These are phyloP conservation scores for Carallia pectinifolia DNA, from an alignment of 345 rosid species.

Conservation along the genomic window DNA sequence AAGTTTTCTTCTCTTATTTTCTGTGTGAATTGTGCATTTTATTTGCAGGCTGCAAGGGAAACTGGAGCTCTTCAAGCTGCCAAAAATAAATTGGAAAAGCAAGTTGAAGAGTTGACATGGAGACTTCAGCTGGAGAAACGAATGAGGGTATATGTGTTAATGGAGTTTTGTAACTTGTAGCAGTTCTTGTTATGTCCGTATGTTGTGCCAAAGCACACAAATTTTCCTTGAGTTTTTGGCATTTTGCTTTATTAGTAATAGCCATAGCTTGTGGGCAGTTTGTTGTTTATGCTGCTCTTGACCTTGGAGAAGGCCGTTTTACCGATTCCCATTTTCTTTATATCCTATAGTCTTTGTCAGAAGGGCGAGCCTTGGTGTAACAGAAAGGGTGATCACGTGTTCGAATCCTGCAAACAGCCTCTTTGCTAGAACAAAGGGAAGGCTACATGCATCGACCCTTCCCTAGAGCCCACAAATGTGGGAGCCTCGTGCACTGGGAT, in stretches of 20 bases:
- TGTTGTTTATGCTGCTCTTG: neutral
- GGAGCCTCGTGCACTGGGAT: too few species aligned
- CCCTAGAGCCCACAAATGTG: too few species aligned
- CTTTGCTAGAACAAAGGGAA: too few species aligned
- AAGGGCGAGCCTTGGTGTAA: too few species aligned
- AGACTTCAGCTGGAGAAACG: slow-evolving; percentile 96
- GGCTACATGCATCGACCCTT: too few species aligned
- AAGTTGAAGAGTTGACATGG: slow-evolving; percentile 99
- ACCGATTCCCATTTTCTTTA: slow-evolving; percentile 1
- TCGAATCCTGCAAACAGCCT: too few species aligned
- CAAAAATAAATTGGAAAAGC: slow-evolving; percentile 94
- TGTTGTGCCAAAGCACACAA: neutral
- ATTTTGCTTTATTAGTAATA: neutral
- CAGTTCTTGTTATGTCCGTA: neutral
- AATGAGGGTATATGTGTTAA: slow-evolving; percentile 63
- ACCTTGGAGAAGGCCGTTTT: neutral
- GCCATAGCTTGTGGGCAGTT: neutral
- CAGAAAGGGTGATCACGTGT: too few species aligned
- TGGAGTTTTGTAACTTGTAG: neutral
- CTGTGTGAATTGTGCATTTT: slow-evolving; percentile 8
- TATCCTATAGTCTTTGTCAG: neutral
- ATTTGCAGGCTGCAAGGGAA: slow-evolving; percentile 87
- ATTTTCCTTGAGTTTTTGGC: neutral
- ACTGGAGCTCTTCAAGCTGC: slow-evolving; percentile 99
- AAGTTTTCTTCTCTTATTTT: neutral